Base-by-base conservation (phyloP, 2,329 filamentous ascomycete genomes). In the Fusarium drepaniforme region DNA sequence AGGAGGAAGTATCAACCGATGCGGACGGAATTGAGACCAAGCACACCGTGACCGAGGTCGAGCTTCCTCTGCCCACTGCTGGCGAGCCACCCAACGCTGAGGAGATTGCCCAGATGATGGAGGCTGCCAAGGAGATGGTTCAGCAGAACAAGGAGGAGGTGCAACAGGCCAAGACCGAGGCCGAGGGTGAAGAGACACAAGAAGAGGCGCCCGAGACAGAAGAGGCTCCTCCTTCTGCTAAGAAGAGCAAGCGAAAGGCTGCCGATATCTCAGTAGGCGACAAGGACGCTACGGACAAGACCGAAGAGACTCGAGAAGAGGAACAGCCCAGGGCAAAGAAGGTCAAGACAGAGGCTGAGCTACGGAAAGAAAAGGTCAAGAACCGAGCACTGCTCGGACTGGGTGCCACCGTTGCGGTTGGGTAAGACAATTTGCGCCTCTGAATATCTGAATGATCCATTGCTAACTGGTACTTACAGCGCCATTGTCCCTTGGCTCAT, bases 71-170 rank as follows among this genome's bases (percentile, higher is more conserved):
- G 28, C 79, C 83, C 9, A 82, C 79, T 5, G 88, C 90, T 12
- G 90, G 89, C 64, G 90, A 94, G 71, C 88, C 95, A 11, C 92
- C 93, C 0, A 90, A 92, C 15, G 91, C 94, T 0, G 93, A 95
- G 74, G 93, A 97, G 78, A 92, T 95, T 1, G 89, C 93, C 67
- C 90, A 92, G 66, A 95, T 98, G 93, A 93, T 98, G 69, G 92
- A 92, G 33, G 92, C 94, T 79, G 97, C 97, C 37, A 95, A 93
- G 85, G 90, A 92, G 76, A 98, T 98, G 94, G 96, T 98, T 7
- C 90, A 93, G 72, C 91, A 92, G 70, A 89, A 89, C 71, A 85
- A 89, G 73, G 85, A 87, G 82, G 80, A 84, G 56, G 81, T 82
- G 15, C 82, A 84, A 11, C 81, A 81, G 9, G 38, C 51, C 7